Base-by-base conservation (phyloP, 257 asterid species). In the Solanum rostratum region DNA sequence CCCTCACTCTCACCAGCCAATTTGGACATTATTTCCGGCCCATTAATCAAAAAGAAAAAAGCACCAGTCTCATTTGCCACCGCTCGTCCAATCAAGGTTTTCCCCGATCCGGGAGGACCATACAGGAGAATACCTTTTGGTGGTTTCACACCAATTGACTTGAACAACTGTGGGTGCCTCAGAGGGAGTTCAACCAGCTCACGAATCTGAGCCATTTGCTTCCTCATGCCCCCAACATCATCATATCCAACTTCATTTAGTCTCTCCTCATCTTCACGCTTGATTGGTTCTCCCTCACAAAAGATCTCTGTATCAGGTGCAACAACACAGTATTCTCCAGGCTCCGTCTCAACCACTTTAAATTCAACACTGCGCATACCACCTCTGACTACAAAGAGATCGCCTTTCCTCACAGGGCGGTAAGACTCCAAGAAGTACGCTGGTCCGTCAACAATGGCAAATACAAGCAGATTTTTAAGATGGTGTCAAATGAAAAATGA, bases 41-140 rank as follows among this genome's bases (percentile, higher is more conserved):
- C 98, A 81, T 94, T 94, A 29, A 94, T 94, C 84, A 93, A 90
- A 86, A 94, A 95, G 95, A 95, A 95, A 88, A 95, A 95, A 24
- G 98, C 98, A 63, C 98, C 98, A 8, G 98, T 95, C 87, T 95
- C 98, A 84, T 94, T 95, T 63, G 98, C 98, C 80, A 95, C 98
- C 9, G 98, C 98, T 78, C 98, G 84, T 37, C 98, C 98, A 22
- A 95, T 95, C 52, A 95, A 84, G 39, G 98, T 95, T 89, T 95
- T 95, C 68, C 98, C 98, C 57, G 98, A 91, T 30, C 98, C 98
- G 1, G 98, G 98, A 79, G 98, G 98, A 16, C 98, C 98, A 22
- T 92, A 94, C 5, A 94, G 95, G 43, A 94, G 85, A 83, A 94
- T 94, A 82, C 98, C 98, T 84, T 94, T 94, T 1, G 98, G 98